A percentile compares a stretch with the other conserved stretches of the same genome.
Conservation (phyloP, 495 filamentous ascomycete genomes). For the Neurospora sp. region DNA sequence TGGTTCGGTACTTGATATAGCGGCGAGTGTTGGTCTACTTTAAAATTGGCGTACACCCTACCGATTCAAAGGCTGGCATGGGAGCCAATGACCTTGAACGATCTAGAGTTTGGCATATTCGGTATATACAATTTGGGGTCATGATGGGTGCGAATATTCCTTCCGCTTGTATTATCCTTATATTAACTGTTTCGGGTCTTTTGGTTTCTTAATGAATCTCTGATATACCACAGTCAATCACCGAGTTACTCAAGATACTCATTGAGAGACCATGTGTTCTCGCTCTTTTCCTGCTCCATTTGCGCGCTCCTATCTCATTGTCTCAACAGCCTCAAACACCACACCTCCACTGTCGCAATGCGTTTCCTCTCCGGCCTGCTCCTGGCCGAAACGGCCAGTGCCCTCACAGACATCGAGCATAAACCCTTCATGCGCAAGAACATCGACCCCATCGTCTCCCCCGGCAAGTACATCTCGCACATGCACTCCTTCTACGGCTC, state of each 20-base stretch:
- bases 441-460: conserved; percentile 26
- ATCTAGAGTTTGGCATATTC: not conserved
- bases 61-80: not conserved
- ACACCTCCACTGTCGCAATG: not conserved
- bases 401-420: conserved; percentile 25
- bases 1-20: not conserved
- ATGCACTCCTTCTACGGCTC: conserved; percentile 31
- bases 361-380: not conserved
- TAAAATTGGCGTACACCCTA: not conserved
- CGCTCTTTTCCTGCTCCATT: not conserved
- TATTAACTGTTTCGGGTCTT: not conserved
- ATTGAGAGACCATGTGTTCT: not conserved
- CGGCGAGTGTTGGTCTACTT: not conserved
- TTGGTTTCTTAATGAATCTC: not conserved
- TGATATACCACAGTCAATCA: not conserved
- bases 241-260: not conserved
- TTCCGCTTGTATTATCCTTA: not conserved
- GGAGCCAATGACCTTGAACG: not conserved
- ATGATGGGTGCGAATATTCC: not conserved
- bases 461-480: conserved; percentile 25
- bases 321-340: not conserved
- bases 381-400: conserved; percentile 10
- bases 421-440: conserved; percentile 28
- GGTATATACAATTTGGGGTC: not conserved
- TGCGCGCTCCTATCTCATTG: not conserved